Percentiles rank a stretch among this genome's conserved stretches.
These are phyloP conservation scores for Nicotiana noctiflora DNA, from an alignment of 257 asterid genomes.

Conservation along the genomic window DNA sequence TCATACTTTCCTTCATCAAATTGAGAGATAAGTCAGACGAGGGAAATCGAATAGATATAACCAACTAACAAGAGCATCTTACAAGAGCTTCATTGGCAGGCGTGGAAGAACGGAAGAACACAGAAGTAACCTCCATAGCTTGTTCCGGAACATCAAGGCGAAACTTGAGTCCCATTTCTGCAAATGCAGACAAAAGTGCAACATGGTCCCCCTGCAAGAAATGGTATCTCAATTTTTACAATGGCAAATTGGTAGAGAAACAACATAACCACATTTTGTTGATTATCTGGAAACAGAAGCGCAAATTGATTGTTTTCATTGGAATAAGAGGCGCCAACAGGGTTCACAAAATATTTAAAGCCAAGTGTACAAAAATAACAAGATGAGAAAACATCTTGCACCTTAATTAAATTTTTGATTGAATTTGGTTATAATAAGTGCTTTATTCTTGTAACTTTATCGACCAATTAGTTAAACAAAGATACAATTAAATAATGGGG, in stretches of 20 bases:
- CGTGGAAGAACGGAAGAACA: slow-evolving; percentile 81
- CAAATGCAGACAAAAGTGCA: slow-evolving; percentile 82
- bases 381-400: not conserved
- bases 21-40: slow-evolving; percentile 19
- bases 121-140: slow-evolving; percentile 79
- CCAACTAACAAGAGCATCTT: slow-evolving; percentile 23
- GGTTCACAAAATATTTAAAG: not conserved
- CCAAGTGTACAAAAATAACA: not conserved
- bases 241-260: not conserved
- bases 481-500: not conserved
- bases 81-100: slow-evolving; percentile 85
- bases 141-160: slow-evolving; percentile 94
- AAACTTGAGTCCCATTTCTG: slow-evolving; percentile 93
- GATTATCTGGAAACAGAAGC: not conserved
- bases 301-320: not conserved
- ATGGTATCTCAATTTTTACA: slow-evolving; percentile 8
- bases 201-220: slow-evolving; percentile 87
- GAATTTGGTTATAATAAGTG: not conserved
- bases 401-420: too few relatives aligned
- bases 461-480: not conserved
- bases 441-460: not conserved
- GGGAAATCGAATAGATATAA: not conserved
- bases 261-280: not conserved
- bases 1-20: slow-evolving; percentile 62
- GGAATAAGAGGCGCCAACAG: not conserved